These are phyloP conservation scores for Pseudovirgaria hyperparasitica DNA, from an alignment of 2,329 filamentous ascomycete genomes.

Conservation along the genomic window DNA sequence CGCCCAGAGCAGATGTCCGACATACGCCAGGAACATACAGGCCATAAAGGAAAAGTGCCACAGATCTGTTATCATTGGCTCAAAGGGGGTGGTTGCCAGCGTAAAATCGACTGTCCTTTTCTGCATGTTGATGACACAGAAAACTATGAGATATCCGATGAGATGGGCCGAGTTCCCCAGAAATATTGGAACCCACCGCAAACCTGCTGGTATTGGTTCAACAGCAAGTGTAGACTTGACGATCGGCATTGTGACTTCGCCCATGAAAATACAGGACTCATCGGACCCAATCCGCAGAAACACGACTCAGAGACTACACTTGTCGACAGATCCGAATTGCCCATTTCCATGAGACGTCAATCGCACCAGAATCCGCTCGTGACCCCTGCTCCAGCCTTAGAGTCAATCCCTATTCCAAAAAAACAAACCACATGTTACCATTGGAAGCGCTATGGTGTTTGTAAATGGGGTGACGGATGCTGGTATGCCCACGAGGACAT, in stretches of 20 bases:
- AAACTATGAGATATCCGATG: slow-evolving; percentile 6
- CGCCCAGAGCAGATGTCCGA: slow-evolving; percentile 3
- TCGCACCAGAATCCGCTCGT: background rate
- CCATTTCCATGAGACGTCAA: slow-evolving; percentile 3
- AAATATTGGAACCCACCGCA: slow-evolving; percentile 16
- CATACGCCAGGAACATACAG: slow-evolving; percentile 6
- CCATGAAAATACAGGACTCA: slow-evolving; percentile 17
- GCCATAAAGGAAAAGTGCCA: slow-evolving; percentile 16
- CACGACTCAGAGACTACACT: background rate
- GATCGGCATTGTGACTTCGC: slow-evolving; percentile 15
- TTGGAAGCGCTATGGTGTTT: background rate
- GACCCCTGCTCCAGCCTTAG: background rate
- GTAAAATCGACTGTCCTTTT: slow-evolving; percentile 11
- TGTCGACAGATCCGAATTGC: background rate
- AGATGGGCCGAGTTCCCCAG: slow-evolving; percentile 10
- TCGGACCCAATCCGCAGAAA: background rate
- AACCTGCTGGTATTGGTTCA: slow-evolving; percentile 17
- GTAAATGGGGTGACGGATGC: slow-evolving; percentile 1
- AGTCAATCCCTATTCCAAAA: background rate
- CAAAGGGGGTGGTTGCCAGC: slow-evolving; percentile 12
- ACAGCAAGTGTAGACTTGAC: slow-evolving; percentile 9
- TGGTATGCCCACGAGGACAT: slow-evolving; percentile 3
- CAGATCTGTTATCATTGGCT: slow-evolving; percentile 18
- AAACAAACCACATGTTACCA: slow-evolving; percentile 3
- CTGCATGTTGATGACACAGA: slow-evolving; percentile 14